Conservation (phyloP, 495 filamentous ascomycete species). For the Alectoria sarmentosa region DNA sequence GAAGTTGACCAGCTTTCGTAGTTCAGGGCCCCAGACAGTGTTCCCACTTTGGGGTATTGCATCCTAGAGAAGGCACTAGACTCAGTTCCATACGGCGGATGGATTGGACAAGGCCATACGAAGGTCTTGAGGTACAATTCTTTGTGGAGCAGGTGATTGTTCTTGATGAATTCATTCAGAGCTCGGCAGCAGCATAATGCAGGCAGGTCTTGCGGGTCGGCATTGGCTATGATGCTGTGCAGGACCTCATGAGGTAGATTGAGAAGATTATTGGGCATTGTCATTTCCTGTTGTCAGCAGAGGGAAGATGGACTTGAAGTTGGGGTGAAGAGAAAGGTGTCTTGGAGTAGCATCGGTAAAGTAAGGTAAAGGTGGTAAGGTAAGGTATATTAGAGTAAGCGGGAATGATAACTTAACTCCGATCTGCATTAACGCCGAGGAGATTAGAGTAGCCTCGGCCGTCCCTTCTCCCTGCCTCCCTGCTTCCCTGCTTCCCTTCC, state of each 20-base stretch:
- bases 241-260: slow-evolving; percentile 49
- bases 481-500: no score
- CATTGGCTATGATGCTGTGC: slow-evolving; percentile 45
- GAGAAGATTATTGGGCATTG: slow-evolving; percentile 7
- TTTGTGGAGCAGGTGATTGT: slow-evolving; percentile 46
- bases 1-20: slow-evolving; percentile 43
- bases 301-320: background rate
- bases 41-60: slow-evolving; percentile 28
- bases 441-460: no score
- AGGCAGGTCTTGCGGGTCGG: slow-evolving; percentile 47
- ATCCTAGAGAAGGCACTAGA: slow-evolving; percentile 31
- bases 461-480: no score
- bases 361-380: no score
- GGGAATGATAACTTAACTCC: no score
- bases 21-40: slow-evolving; percentile 38
- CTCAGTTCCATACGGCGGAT: background rate
- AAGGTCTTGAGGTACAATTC: slow-evolving; percentile 43
- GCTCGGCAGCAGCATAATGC: slow-evolving; percentile 41
- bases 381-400: no score
- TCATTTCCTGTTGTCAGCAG: background rate
- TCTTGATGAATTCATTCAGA: slow-evolving; percentile 41
- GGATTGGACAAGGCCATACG: slow-evolving; percentile 28
- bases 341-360: no score
- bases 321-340: background rate
- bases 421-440: no score